A percentile compares a stretch with the other conserved stretches of the same genome.
Evolutionary conservation across 257 asterid species (phyloP).

Genomic region (Forsythia viridissima): DNA sequence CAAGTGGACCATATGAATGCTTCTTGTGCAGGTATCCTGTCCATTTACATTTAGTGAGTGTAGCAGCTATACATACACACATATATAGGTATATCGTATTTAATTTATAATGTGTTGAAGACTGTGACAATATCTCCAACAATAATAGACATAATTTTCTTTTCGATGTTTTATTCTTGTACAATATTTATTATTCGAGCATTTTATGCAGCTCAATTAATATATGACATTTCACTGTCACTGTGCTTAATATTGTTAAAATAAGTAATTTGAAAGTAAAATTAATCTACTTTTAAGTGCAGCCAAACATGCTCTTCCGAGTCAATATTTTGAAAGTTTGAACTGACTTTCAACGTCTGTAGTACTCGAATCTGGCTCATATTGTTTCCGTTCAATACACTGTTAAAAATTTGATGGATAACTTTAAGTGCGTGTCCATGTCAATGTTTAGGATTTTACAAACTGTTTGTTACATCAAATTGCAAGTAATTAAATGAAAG

Average conservation of each 20-base stretch:
- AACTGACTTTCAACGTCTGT: too few species aligned
- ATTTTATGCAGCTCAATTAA: background rate
- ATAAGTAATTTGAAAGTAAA: too few species aligned
- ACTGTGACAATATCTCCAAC: background rate
- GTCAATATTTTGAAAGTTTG: too few species aligned
- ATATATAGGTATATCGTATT: background rate
- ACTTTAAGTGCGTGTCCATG: too few species aligned
- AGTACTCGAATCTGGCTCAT: too few species aligned
- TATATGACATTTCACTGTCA: background rate
- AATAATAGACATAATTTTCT: background rate
- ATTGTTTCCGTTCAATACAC: too few species aligned
- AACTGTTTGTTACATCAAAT: background rate
- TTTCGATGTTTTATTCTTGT: background rate
- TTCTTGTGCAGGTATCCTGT: conserved; percentile 10
- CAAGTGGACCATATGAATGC: conserved; percentile 36
- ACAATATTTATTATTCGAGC: background rate
- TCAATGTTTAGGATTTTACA: too few species aligned
- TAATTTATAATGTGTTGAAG: background rate
- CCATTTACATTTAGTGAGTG: conserved; percentile 17
- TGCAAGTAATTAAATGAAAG: background rate
- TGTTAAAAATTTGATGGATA: too few species aligned
- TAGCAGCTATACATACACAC: background rate
- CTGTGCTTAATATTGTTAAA: too few species aligned
- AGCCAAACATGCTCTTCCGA: too few species aligned
- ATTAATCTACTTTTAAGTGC: too few species aligned